These are phyloP conservation scores for Persicaria maculosa DNA, from an alignment of 148 eudicot genomes.

Conservation along the genomic window DNA sequence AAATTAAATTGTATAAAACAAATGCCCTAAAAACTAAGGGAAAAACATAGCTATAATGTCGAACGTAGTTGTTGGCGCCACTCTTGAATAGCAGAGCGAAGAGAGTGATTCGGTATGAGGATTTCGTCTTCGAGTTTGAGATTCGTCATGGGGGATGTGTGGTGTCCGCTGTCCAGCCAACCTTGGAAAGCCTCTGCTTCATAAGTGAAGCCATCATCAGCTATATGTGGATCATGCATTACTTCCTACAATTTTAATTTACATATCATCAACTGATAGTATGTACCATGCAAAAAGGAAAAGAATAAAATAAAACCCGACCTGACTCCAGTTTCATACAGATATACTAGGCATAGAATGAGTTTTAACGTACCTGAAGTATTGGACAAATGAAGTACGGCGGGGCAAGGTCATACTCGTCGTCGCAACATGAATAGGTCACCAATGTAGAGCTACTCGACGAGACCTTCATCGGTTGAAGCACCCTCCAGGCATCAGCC, in stretches of 20 bases:
- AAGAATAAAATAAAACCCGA: constrained; percentile 14
- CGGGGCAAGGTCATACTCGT: constrained; percentile 32
- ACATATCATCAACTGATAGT: too few relatives aligned
- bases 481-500: constrained; percentile 62
- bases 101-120: constrained; percentile 62
- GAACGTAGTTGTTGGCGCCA: constrained; percentile 39
- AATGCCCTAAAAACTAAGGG: too few relatives aligned
- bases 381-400: constrained; percentile 72
- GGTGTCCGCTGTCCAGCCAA: constrained; percentile 73
- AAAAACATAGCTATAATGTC: background rate
- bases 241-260: constrained; percentile 41
- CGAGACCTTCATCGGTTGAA: constrained; percentile 61
- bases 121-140: constrained; percentile 36
- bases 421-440: background rate
- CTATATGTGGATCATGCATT: constrained; percentile 88
- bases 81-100: constrained; percentile 88
- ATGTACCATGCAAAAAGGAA: background rate
- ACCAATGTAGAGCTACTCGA: constrained; percentile 28
- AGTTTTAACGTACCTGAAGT: constrained; percentile 49
- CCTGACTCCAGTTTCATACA: too few relatives aligned
- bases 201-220: constrained; percentile 80
- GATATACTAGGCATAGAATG: too few relatives aligned
- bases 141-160: constrained; percentile 79
- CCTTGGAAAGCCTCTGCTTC: constrained; percentile 79
- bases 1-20: too few relatives aligned